A percentile compares a stretch with the other conserved stretches of the same genome.
phyloP scores from a whole-genome alignment of 768 basidiomycete genomes.

The Inosperma sp. region DNA sequence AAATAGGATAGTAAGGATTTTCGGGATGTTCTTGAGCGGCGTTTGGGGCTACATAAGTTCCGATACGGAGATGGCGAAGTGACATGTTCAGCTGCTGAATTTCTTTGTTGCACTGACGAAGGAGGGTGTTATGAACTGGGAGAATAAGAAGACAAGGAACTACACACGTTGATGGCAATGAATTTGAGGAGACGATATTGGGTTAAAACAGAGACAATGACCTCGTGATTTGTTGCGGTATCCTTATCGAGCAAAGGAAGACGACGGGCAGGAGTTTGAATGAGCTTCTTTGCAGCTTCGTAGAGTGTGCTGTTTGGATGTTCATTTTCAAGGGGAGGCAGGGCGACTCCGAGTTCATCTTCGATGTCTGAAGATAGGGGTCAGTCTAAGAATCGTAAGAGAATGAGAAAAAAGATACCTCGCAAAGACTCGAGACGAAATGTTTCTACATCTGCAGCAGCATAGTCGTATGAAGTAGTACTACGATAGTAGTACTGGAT shows the following conservation, averaged over 20 bases:
- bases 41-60: conserved; percentile 76
- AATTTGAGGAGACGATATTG: conserved; percentile 98
- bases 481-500: conserved; percentile 98
- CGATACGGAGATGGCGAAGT: conserved; percentile 84
- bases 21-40: conserved; percentile 43
- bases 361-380: conserved; percentile 71
- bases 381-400: conserved; percentile 3
- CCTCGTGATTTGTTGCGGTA: conserved; percentile 89
- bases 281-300: conserved; percentile 84
- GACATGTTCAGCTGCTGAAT: conserved; percentile 75
- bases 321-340: conserved; percentile 85
- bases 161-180: conserved; percentile 88
- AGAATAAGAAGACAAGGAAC: conserved; percentile 1
- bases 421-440: conserved; percentile 85
- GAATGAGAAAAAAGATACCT: conserved; percentile 45
- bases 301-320: conserved; percentile 85
- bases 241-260: conserved; percentile 92
- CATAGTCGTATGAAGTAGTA: conserved; percentile 81
- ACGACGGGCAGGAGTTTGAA: conserved; percentile 92
- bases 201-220: conserved; percentile 92
- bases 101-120: conserved; percentile 73
- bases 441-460: conserved; percentile 86
- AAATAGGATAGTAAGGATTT: conserved; percentile 84
- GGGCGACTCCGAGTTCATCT: conserved; percentile 83
- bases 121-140: conserved; percentile 12